phyloP scores from a whole-genome alignment of 768 basidiomycete genomes.

The Lactarius indigo region DNA sequence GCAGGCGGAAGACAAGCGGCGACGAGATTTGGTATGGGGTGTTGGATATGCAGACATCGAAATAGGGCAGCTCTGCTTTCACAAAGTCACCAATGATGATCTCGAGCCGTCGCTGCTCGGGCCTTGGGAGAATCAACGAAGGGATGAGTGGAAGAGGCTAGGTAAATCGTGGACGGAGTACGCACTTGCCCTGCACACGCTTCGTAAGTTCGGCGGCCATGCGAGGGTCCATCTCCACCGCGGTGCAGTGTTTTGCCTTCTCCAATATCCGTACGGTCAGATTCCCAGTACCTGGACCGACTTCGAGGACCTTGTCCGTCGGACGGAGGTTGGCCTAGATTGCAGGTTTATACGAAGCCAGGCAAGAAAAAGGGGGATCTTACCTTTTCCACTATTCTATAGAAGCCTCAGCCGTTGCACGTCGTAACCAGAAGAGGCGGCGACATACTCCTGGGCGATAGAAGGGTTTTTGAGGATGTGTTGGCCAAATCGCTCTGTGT shows the following conservation, averaged over 20 bases:
- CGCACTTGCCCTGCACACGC: conserved; percentile 96
- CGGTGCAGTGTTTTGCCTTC: conserved; percentile 88
- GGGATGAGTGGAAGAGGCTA: background rate
- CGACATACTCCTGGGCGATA: conserved; percentile 78
- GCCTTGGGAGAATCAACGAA: conserved; percentile 32
- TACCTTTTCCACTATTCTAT: conserved; percentile 48
- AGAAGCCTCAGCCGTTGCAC: conserved; percentile 21
- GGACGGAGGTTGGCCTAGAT: conserved; percentile 82
- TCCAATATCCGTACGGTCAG: conserved; percentile 91
- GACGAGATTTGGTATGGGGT: conserved; percentile 99
- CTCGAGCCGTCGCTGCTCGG: conserved; percentile 92
- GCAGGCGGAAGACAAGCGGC: conserved; percentile 91
- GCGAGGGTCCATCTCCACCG: conserved; percentile 96
- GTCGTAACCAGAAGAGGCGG: background rate
- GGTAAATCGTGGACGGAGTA: conserved; percentile 27
- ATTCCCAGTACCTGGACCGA: conserved; percentile 97
- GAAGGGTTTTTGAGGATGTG: conserved; percentile 95
- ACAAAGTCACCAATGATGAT: conserved; percentile 97
- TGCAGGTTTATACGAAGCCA: background rate
- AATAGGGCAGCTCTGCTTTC: conserved; percentile 96
- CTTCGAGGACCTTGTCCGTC: conserved; percentile 94
- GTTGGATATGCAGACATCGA: conserved; percentile 98
- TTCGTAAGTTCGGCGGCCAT: conserved; percentile 71
- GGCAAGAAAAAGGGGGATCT: background rate
- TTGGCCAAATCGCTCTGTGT: conserved; percentile 93